phyloP scores from a whole-genome alignment of 2,329 filamentous ascomycete species.

The Aspergillus pseudoterreus region DNA sequence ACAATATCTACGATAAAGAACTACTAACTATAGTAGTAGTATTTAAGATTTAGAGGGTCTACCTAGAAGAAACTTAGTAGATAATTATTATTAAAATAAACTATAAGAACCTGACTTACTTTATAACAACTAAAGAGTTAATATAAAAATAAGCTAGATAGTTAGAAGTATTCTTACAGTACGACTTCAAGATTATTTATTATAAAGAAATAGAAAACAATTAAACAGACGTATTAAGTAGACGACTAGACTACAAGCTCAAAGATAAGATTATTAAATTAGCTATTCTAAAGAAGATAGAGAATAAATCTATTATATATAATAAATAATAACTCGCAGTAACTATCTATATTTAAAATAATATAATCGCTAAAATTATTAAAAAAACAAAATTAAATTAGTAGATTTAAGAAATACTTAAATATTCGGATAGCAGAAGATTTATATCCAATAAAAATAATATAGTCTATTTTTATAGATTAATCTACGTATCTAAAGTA shows the following conservation, averaged over 20 bases:
- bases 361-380: not conserved
- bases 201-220: not conserved
- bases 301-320: not conserved
- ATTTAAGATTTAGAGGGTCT: not conserved
- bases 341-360: not conserved
- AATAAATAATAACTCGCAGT: not conserved
- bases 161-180: not conserved
- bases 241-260: not conserved
- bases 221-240: not conserved
- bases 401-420: too few relatives aligned
- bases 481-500: too few relatives aligned
- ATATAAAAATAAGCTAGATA: not conserved
- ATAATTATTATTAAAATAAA: slow-evolving; percentile 1
- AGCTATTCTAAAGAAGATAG: not conserved
- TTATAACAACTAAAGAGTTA: not conserved
- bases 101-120: slow-evolving; percentile 1
- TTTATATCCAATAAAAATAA: too few relatives aligned
- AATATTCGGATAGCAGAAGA: too few relatives aligned
- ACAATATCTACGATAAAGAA: slow-evolving; percentile 1
- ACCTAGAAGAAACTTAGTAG: not conserved
- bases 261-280: not conserved
- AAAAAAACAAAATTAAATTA: too few relatives aligned
- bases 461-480: too few relatives aligned
- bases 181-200: not conserved
- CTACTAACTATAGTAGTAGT: not conserved